A percentile compares a stretch with the other conserved stretches of the same genome.
Conservation (phyloP, 2,329 filamentous ascomycete genomes). For the Lecanicillium sp. region DNA sequence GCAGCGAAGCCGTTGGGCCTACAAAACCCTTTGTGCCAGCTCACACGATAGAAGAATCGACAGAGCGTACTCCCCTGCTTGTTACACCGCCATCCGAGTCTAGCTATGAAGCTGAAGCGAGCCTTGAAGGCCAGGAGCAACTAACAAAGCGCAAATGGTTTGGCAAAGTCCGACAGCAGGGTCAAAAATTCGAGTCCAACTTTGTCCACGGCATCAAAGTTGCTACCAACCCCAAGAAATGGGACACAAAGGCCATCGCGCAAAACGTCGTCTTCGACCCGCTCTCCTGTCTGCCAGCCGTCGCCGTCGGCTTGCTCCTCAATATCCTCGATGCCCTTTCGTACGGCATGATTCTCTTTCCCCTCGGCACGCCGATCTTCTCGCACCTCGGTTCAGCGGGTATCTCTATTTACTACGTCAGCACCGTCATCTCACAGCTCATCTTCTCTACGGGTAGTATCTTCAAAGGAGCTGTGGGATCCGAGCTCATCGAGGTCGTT, state of each 20-base stretch:
- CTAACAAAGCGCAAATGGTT: constrained; percentile 29
- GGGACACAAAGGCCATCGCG: constrained; percentile 64
- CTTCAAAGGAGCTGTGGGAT: constrained; percentile 87
- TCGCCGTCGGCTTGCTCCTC: constrained; percentile 79
- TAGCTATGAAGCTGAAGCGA: constrained; percentile 26
- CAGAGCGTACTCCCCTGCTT: constrained; percentile 46
- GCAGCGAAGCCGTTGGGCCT: constrained; percentile 2
- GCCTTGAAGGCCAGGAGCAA: constrained; percentile 48
- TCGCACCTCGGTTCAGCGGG: constrained; percentile 81
- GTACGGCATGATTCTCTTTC: constrained; percentile 95
- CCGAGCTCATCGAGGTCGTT: constrained; percentile 97
- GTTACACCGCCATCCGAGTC: constrained; percentile 26
- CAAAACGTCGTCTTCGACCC: constrained; percentile 60
- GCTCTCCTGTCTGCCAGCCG: constrained; percentile 69
- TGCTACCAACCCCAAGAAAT: constrained; percentile 59
- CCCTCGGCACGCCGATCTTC: constrained; percentile 81
- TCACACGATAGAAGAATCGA: constrained; percentile 18
- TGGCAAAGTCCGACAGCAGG: constrained; percentile 24
- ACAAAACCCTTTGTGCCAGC: not conserved
- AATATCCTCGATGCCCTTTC: constrained; percentile 94
- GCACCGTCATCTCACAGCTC: constrained; percentile 88
- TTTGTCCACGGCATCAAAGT: constrained; percentile 27
- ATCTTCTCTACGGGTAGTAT: constrained; percentile 83
- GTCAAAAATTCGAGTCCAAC: constrained; percentile 27
- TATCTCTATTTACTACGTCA: constrained; percentile 98